Base-by-base conservation (phyloP, 805 yeast species). In the Starmerella sirachaensis region DNA sequence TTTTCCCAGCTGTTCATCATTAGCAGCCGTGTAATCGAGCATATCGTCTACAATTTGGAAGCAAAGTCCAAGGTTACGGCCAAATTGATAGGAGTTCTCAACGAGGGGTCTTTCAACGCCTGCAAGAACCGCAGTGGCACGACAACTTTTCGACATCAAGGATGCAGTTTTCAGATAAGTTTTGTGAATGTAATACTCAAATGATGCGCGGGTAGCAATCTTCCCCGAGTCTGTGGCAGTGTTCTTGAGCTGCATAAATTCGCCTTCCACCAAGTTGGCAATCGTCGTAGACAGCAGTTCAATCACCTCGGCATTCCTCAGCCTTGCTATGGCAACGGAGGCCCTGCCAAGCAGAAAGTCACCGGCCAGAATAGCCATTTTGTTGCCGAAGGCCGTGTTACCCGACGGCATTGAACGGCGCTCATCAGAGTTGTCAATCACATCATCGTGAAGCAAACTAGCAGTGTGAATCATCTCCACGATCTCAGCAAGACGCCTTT, bases 391-490 rank as follows among this genome's bases (percentile, higher is more conserved):
- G 7, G 95, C 95, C 42, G 78, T 69, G 61, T 91, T 91, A 1
- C 96, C 97, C 46, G 82, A 74, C 17, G 93, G 93, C 53, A 82
- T 70, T 30, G 94, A 93, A 47, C 98, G 69, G 56, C 98, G 69
- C 23, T 88, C 71, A 53, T 82, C 96, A 31, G 76, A 68, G 54
- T 70, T 66, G 61, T 91, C 98, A 51, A 91, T 88, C 43, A 91
- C 98, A 58, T 91, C 98, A 61, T 91, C 98, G 58, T 91, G 98
- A 38, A 91, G 68, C 47, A 91, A 63, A 10, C 94, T 80, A 3
- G 98, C 97, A 1, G 97, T 91, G 59, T 91, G 98, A 48, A 91
- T 91, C 94, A 91, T 82, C 61, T 91, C 98, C 8, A 88, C 94
- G 52, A 91, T 88, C 62, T 91, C 98, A 1, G 98, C 97, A 38